Conservation (phyloP, 768 basidiomycete genomes). For the Phanerochaete sordida region DNA sequence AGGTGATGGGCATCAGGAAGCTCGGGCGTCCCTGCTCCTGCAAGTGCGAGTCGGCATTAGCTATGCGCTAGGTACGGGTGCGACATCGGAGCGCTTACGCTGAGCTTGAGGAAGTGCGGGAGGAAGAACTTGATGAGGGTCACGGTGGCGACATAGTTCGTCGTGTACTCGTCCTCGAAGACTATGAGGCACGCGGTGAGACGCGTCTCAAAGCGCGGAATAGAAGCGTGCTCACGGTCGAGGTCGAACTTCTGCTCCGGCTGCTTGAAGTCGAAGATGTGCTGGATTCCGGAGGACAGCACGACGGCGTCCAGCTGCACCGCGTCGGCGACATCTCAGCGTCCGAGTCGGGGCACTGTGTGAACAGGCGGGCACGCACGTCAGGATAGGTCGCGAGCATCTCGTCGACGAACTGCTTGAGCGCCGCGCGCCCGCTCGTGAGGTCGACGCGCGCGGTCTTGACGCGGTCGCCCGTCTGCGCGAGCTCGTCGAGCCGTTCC, state of each 20-base stretch:
- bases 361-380: slow-evolving; percentile 32
- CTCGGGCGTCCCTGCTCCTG: slow-evolving; percentile 44
- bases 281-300: slow-evolving; percentile 52
- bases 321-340: too few relatives aligned
- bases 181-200: slow-evolving; percentile 22
- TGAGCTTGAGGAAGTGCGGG: slow-evolving; percentile 53
- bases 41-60: background rate
- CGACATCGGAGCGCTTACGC: slow-evolving; percentile 31
- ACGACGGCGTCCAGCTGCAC: slow-evolving; percentile 53
- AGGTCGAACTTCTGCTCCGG: slow-evolving; percentile 39
- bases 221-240: slow-evolving; percentile 27
- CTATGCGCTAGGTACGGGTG: background rate
- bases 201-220: background rate
- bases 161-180: slow-evolving; percentile 43
- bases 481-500: slow-evolving; percentile 50
- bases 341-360: too few relatives aligned
- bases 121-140: slow-evolving; percentile 44
- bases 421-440: slow-evolving; percentile 30
- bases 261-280: slow-evolving; percentile 41
- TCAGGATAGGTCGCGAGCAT: slow-evolving; percentile 45
- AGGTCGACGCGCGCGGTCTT: slow-evolving; percentile 44
- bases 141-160: slow-evolving; percentile 53
- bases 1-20: slow-evolving; percentile 50
- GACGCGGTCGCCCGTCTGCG: slow-evolving; percentile 30
- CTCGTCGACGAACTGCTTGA: slow-evolving; percentile 39